Conservation (phyloP, 306 rosid species). For the Luffa acutangula region DNA sequence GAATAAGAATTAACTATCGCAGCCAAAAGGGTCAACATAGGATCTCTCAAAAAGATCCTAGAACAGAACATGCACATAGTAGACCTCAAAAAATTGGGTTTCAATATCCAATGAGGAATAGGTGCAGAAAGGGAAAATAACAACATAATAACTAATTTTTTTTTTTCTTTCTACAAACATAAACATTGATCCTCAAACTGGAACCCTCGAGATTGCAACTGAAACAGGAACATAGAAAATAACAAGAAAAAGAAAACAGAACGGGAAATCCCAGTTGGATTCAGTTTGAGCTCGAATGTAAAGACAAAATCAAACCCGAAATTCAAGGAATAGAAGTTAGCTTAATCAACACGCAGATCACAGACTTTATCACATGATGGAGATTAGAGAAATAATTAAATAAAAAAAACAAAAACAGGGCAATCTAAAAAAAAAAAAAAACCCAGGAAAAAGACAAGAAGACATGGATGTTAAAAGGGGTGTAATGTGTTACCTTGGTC, state of each 20-base stretch:
- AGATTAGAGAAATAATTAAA: neutral
- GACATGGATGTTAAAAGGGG: neutral
- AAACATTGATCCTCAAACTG: neutral
- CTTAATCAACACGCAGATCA: conserved; percentile 18
- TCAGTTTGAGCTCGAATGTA: conserved; percentile 18
- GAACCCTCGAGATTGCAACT: neutral
- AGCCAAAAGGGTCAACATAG: neutral
- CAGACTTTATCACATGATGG: neutral
- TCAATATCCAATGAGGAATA: neutral
- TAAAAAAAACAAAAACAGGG: neutral
- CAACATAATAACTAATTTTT: neutral
- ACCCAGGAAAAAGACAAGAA: neutral
- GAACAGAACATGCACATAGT: neutral
- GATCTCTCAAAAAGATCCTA: neutral
- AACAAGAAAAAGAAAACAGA: neutral
- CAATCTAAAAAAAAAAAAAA: too few species aligned
- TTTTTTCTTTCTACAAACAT: neutral
- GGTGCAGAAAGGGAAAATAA: neutral
- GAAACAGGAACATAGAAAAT: neutral
- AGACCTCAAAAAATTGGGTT: neutral
- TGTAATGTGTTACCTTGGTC: conserved; percentile 44
- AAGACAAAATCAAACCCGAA: conserved; percentile 10
- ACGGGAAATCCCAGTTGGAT: conserved; percentile 20
- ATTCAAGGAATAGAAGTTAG: conserved; percentile 5
- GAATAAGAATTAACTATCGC: neutral